phyloP scores from a whole-genome alignment of 2,329 filamentous ascomycete genomes.

The Colletotrichum cereale region DNA sequence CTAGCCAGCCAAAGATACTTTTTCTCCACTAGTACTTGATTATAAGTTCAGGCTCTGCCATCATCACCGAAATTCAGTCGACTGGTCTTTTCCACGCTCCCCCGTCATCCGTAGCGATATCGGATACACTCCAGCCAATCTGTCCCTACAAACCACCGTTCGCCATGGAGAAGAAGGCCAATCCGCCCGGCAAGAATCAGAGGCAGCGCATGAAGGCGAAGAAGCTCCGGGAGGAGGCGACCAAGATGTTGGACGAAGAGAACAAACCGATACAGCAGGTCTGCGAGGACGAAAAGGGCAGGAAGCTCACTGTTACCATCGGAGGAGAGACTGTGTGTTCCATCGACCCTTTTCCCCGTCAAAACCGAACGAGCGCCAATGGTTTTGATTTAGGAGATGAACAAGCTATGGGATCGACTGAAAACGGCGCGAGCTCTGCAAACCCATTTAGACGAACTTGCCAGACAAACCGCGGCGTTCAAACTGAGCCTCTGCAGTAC shows the following conservation, averaged over 20 bases:
- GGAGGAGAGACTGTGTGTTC: background rate
- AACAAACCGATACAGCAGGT: background rate
- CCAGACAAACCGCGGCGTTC: too few relatives aligned
- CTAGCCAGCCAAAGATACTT: background rate
- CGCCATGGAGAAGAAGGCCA: background rate
- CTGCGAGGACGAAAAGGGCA: background rate
- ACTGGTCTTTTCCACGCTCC: background rate
- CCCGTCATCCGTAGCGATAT: too few relatives aligned
- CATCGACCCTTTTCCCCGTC: fast-evolving
- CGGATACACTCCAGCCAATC: too few relatives aligned
- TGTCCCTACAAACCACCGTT: background rate
- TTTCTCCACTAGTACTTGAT: too few relatives aligned
- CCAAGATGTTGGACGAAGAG: background rate
- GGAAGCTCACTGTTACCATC: slow-evolving; percentile 1
- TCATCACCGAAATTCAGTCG: background rate
- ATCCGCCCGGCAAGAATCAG: background rate
- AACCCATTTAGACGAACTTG: background rate
- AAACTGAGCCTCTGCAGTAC: too few relatives aligned
- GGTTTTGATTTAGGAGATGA: background rate
- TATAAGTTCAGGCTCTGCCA: background rate
- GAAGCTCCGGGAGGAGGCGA: background rate
- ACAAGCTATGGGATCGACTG: background rate
- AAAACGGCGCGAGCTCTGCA: background rate
- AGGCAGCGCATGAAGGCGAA: background rate
- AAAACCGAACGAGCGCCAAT: background rate